Evolutionary conservation across 2,329 filamentous ascomycete genomes (phyloP), one percentile per base, ranked within the genome.

Genomic region (Fusarium verrucosum): DNA sequence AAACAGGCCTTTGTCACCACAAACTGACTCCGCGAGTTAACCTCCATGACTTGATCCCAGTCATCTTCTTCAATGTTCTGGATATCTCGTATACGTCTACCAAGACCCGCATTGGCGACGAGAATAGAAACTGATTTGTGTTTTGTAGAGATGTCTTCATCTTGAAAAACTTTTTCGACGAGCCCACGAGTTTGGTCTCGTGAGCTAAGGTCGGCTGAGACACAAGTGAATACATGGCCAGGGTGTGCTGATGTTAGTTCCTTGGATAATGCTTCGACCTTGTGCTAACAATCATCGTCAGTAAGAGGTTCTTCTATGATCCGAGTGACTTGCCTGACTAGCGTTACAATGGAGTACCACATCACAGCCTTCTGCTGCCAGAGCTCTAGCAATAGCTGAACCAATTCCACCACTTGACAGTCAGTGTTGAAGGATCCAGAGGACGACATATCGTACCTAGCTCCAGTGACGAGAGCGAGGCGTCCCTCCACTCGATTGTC

Each of bases 1-100:
- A 77, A 38, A 28, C 75, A 77, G 1, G 68, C 69, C 47, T 73
- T 75, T 10, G 73, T 73, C 4, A 77, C 69, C 7, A 76, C 74
- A 37, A 77, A 77, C 38, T 76, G 74, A 43, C 75, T 75, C 10
- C 75, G 60, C 1, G 73, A 35, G 42, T 77, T 76, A 28, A 77
- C 70, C 30, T 77, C 75, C 66, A 77, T 73, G 30, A 76, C 68
- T 26, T 72, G 62, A 51, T 77, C 76, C 75, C 76, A 77, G 38
- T 77, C 74, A 7, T 76, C 74, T 47, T 77, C 76, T 36, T 62
- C 65, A 8, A 77, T 77, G 10, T 77, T 69, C 3, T 65, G 58
- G 5, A 74, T 60, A 20, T 77, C 74, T 3, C 76, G 70, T 16
- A 77, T 76, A 1, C 76, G 71, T 9, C 66, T 74, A 0, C 75